Percentiles rank a stretch among this genome's conserved stretches.
phyloP scores from a whole-genome alignment of 371 early-diverging fungal species.

The Mucor lusitanicus region DNA sequence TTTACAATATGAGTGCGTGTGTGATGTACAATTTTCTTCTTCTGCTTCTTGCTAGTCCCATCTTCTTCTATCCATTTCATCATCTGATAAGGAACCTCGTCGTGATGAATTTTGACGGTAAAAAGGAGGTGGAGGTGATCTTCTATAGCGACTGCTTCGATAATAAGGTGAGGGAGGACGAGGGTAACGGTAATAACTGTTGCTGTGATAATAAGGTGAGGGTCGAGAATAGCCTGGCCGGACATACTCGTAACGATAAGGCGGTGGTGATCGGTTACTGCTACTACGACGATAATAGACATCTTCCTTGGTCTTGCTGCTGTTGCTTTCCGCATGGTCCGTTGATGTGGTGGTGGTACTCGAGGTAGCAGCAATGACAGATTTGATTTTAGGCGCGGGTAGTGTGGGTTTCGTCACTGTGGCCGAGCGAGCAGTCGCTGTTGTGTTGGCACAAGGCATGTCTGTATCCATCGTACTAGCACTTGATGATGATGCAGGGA shows the following conservation, averaged over 20 bases:
- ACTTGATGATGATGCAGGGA: too few relatives aligned
- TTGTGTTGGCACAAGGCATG: too few relatives aligned
- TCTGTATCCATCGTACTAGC: too few relatives aligned
- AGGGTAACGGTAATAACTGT: conserved; percentile 6
- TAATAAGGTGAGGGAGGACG: conserved; percentile 12
- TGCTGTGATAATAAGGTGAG: conserved; percentile 1
- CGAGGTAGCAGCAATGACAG: background rate
- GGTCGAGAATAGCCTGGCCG: conserved; percentile 14
- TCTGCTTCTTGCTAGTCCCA: conserved; percentile 8
- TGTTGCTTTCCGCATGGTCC: background rate
- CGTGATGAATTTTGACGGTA: conserved; percentile 7
- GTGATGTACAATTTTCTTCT: background rate
- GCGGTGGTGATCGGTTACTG: background rate
- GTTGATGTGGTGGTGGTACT: background rate
- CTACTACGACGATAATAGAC: background rate
- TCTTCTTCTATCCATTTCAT: conserved; percentile 21
- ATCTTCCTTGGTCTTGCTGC: conserved; percentile 1
- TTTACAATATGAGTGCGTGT: background rate
- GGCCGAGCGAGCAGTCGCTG: too few relatives aligned
- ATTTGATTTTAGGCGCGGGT: too few relatives aligned
- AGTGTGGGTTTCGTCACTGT: too few relatives aligned
- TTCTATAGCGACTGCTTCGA: background rate
- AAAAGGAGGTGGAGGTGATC: conserved; percentile 15
- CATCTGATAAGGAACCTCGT: conserved; percentile 20
- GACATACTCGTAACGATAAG: conserved; percentile 8